These are phyloP conservation scores for Elsinoe fawcettii DNA, from an alignment of 2,329 filamentous ascomycete species.

Conservation along the genomic window DNA sequence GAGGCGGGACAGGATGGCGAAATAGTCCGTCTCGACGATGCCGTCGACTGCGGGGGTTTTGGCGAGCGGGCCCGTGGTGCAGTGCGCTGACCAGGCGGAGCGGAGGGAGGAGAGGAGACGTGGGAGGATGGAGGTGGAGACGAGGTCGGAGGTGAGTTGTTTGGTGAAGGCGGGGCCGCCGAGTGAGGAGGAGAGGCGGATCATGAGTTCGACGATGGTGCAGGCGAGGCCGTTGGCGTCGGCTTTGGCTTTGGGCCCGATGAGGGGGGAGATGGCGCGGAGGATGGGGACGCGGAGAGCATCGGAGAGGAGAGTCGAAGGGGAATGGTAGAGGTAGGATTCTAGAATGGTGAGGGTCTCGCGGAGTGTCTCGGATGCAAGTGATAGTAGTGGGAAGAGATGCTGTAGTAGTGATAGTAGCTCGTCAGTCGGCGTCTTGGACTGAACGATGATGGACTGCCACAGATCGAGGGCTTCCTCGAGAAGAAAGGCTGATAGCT, in stretches of 20 bases:
- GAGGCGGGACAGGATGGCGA: slow-evolving; percentile 72
- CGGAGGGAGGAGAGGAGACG: slow-evolving; percentile 42
- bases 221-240: slow-evolving; percentile 42
- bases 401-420: slow-evolving; percentile 37
- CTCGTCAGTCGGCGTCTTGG: slow-evolving; percentile 35
- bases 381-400: slow-evolving; percentile 41
- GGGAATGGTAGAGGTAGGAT: slow-evolving; percentile 42
- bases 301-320: slow-evolving; percentile 39
- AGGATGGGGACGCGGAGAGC: slow-evolving; percentile 35
- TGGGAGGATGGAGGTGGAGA: slow-evolving; percentile 51
- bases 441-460: slow-evolving; percentile 65
- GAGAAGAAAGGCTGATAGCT: slow-evolving; percentile 69
- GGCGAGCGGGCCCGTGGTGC: slow-evolving; percentile 73
- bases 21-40: slow-evolving; percentile 76
- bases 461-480: slow-evolving; percentile 91
- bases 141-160: slow-evolving; percentile 46
- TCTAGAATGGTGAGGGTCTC: slow-evolving; percentile 44
- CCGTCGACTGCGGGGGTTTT: slow-evolving; percentile 62
- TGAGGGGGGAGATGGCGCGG: slow-evolving; percentile 33
- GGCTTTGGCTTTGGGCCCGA: slow-evolving; percentile 38
- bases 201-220: slow-evolving; percentile 39
- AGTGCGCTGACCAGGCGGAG: slow-evolving; percentile 56
- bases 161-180: slow-evolving; percentile 45
- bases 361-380: slow-evolving; percentile 42
- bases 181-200: slow-evolving; percentile 45